Conservation (phyloP, 2,329 filamentous ascomycete species). For the Aspergillus neotritici region DNA sequence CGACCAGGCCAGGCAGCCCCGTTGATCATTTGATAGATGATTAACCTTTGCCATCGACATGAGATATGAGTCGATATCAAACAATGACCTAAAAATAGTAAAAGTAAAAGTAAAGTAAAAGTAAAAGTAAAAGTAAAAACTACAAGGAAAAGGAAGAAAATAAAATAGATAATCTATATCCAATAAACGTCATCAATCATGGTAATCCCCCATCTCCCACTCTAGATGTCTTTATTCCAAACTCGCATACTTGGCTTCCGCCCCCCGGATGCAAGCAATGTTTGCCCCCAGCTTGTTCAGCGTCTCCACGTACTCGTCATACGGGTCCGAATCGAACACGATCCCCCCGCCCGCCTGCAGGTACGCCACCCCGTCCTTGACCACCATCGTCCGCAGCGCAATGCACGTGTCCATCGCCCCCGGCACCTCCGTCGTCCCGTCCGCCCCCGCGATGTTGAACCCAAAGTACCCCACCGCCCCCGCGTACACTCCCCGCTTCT, state of each 20-base stretch:
- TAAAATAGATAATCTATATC: not conserved
- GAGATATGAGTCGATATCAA: no score
- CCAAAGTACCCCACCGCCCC: constrained; percentile 97
- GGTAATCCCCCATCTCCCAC: not conserved
- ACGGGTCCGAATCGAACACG: constrained; percentile 85
- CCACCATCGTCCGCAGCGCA: constrained; percentile 83
- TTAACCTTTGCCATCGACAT: no score
- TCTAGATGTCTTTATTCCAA: constrained; percentile 22
- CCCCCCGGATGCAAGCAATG: constrained; percentile 78
- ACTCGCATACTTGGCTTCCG: constrained; percentile 63
- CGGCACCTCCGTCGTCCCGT: constrained; percentile 58
- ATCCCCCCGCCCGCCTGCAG: constrained; percentile 83
- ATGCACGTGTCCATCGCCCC: constrained; percentile 90
- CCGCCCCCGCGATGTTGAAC: constrained; percentile 64
- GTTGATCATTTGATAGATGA: no score
- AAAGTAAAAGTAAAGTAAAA: not conserved
- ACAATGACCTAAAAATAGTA: no score
- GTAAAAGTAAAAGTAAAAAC: not conserved
- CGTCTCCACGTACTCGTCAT: constrained; percentile 92
- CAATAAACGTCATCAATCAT: not conserved
- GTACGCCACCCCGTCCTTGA: constrained; percentile 87
- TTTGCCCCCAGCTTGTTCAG: constrained; percentile 93
- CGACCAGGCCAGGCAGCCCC: no score
- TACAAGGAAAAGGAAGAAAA: not conserved
- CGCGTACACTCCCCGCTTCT: constrained; percentile 93